Conservation (phyloP, 331 rosid genomes). For the Malus hybrid region DNA sequence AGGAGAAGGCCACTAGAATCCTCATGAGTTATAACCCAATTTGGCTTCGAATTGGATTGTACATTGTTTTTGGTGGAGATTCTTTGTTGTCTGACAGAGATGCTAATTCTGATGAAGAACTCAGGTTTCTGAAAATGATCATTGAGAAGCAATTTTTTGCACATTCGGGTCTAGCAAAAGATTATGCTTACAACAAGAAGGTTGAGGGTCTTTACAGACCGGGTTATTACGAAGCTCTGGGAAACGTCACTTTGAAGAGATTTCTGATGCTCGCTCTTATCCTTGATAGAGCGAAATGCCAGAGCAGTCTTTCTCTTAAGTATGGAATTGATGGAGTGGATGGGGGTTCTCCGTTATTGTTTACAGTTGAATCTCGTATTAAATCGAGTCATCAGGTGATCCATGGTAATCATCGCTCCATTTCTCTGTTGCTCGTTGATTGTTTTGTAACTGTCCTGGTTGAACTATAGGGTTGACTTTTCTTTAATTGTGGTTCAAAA, state of each 20-base stretch:
- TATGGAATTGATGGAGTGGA: conserved; percentile 93
- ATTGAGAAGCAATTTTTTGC: conserved; percentile 64
- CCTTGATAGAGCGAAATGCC: conserved; percentile 78
- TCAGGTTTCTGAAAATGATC: conserved; percentile 59
- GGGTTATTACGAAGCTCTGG: conserved; percentile 83
- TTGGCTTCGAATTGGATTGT: conserved; percentile 81
- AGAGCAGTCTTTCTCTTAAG: conserved; percentile 69
- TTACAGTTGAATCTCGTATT: conserved; percentile 44
- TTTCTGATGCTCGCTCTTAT: conserved; percentile 67
- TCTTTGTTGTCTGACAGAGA: conserved; percentile 53
- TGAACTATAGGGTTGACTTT: conserved; percentile 25
- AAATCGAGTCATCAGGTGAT: conserved; percentile 78
- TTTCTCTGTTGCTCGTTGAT: conserved; percentile 9
- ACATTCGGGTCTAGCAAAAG: conserved; percentile 59
- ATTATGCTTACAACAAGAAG: conserved; percentile 75
- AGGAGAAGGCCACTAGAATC: conserved; percentile 47
- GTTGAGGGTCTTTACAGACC: conserved; percentile 91
- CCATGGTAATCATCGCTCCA: conserved; percentile 37
- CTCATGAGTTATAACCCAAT: conserved; percentile 69
- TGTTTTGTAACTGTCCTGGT: conserved; percentile 4
- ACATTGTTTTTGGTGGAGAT: conserved; percentile 75
- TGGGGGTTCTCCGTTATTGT: conserved; percentile 92
- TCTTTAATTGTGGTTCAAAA: conserved; percentile 35
- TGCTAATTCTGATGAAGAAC: conserved; percentile 49
- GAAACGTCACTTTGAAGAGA: conserved; percentile 72